These are phyloP conservation scores for Scenedesmus sp. DNA, from an alignment of 163 green algal genomes.

Conservation along the genomic window DNA sequence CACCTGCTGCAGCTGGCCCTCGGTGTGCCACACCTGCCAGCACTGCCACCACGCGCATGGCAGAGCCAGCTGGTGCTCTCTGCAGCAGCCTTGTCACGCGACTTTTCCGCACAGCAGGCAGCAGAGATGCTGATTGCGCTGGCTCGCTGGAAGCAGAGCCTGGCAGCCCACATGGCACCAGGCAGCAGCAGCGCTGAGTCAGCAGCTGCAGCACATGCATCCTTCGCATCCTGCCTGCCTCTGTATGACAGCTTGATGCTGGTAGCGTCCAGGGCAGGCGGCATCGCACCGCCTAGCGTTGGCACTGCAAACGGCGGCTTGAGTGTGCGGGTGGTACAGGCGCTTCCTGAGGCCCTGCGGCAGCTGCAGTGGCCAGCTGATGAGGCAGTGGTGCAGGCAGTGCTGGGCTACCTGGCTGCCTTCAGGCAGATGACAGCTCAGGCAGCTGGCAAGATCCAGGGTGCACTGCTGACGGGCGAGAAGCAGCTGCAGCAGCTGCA, in stretches of 20 bases:
- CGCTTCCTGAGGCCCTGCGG: not conserved
- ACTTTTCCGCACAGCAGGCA: not conserved
- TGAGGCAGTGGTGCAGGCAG: not conserved
- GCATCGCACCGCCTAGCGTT: not conserved
- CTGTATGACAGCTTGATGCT: not conserved
- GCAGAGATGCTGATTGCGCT: not conserved
- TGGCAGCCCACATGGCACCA: not conserved
- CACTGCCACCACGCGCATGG: not conserved
- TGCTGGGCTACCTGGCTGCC: not conserved
- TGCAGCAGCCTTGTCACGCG: not conserved
- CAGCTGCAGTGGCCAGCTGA: not conserved
- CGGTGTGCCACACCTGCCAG: not conserved
- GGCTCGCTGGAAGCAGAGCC: not conserved
- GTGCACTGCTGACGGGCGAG: not conserved
- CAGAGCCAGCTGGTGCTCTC: not conserved
- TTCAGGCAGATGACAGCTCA: not conserved
- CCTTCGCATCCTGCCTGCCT: not conserved
- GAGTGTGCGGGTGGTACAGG: not conserved
- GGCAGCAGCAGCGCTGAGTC: not conserved
- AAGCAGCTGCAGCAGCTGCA: conserved; percentile 20
- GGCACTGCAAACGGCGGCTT: not conserved
- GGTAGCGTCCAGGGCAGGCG: not conserved
- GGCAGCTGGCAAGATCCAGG: not conserved
- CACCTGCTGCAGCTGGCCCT: not conserved
- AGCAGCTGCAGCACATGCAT: not conserved